Conservation (phyloP, 1,284 basidiomycete genomes). For the Microbotryomycetes sp. region DNA sequence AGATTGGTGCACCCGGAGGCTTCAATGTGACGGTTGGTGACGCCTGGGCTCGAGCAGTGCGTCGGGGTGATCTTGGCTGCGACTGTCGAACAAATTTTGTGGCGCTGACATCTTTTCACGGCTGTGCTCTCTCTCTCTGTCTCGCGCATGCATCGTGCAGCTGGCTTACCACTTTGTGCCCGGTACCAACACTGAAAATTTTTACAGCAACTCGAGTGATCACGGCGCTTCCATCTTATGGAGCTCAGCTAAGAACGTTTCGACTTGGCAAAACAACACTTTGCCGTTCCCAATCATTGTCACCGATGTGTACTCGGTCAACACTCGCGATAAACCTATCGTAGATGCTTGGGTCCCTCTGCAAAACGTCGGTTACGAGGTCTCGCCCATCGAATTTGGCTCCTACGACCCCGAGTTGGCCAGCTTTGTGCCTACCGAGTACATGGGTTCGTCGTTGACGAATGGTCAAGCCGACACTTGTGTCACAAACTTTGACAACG, state of each 20-base stretch:
- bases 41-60: not conserved
- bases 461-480: constrained; percentile 51
- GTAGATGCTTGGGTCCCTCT: constrained; percentile 4
- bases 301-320: constrained; percentile 15
- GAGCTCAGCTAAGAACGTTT: constrained; percentile 12
- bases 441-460: constrained; percentile 53
- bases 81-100: no score
- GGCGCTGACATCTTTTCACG: not conserved
- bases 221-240: constrained; percentile 18
- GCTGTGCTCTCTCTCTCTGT: not conserved
- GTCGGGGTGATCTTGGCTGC: not conserved
- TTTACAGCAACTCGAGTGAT: constrained; percentile 7
- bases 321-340: constrained; percentile 6
- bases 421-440: constrained; percentile 55
- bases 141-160: not conserved
- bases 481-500: constrained; percentile 61
- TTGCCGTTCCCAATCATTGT: constrained; percentile 31
- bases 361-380: constrained; percentile 27
- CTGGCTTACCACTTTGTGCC: constrained; percentile 30
- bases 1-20: constrained; percentile 18
- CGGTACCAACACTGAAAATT: constrained; percentile 25
- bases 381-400: constrained; percentile 53
- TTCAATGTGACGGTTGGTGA: constrained; percentile 27
- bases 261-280: constrained; percentile 9
- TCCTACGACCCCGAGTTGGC: constrained; percentile 61